These are phyloP conservation scores for Fusarium pilosicola DNA, from an alignment of 2,329 filamentous ascomycete species.

Conservation along the genomic window DNA sequence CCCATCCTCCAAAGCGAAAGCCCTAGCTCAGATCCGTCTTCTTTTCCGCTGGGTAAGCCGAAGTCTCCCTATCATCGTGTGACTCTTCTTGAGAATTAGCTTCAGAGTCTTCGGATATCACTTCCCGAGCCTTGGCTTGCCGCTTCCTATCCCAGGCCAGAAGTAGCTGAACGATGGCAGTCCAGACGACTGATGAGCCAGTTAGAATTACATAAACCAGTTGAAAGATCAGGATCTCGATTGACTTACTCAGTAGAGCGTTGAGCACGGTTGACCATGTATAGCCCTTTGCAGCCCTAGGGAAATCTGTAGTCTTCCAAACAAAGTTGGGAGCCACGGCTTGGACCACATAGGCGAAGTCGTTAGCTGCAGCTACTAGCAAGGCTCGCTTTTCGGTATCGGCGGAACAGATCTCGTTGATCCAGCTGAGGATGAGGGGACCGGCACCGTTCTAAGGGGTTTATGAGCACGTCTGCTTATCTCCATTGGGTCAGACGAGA, in stretches of 20 bases:
- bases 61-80: neutral
- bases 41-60: neutral
- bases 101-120: neutral
- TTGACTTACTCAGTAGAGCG: neutral
- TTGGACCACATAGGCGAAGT: constrained; percentile 32
- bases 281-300: neutral
- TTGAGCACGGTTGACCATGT: neutral
- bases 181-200: neutral
- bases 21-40: neutral
- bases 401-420: constrained; percentile 35
- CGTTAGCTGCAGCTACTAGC: constrained; percentile 19
- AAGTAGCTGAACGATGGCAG: neutral
- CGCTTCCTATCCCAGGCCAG: neutral
- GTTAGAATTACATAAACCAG: rapidly evolving
- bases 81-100: neutral
- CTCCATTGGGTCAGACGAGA: too few species aligned
- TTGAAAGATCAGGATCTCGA: rapidly evolving
- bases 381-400: constrained; percentile 39
- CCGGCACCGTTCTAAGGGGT: constrained; percentile 12
- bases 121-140: neutral
- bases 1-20: too few species aligned
- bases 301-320: constrained; percentile 3
- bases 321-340: constrained; percentile 20
- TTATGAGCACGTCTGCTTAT: neutral
- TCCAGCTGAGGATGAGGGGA: constrained; percentile 38